Conservation (phyloP, 176 grass and related monocot species). For the Pontederia crassipes region DNA sequence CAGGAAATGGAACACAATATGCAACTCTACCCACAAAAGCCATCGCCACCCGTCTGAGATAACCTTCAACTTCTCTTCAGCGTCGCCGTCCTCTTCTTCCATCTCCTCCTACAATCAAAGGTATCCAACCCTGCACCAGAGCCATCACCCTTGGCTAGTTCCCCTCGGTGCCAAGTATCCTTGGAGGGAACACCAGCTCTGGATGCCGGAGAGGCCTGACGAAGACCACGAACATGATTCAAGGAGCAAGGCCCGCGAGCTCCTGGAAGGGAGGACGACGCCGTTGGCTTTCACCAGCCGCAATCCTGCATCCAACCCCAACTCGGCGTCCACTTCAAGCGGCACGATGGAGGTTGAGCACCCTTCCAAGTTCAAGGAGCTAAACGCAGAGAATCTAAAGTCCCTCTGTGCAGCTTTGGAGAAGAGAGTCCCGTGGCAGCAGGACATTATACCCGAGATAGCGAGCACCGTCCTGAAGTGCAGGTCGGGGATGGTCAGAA, state of each 20-base stretch:
- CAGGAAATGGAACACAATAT: slow-evolving; percentile 1
- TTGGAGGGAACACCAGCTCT: neutral
- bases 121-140: neutral
- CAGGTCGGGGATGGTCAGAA: slow-evolving; percentile 55
- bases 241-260: neutral
- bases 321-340: slow-evolving; percentile 25
- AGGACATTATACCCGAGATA: slow-evolving; percentile 35
- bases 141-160: neutral
- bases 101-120: slow-evolving; percentile 2
- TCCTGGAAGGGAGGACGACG: neutral
- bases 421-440: slow-evolving; percentile 32
- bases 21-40: neutral
- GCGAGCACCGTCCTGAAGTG: slow-evolving; percentile 60
- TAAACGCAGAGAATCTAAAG: slow-evolving; percentile 80
- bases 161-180: neutral
- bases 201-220: neutral
- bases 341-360: slow-evolving; percentile 5
- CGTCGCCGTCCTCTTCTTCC: slow-evolving; percentile 9
- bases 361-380: slow-evolving; percentile 55
- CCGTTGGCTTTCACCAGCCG: slow-evolving; percentile 5
- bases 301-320: slow-evolving; percentile 23
- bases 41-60: neutral
- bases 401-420: slow-evolving; percentile 46
- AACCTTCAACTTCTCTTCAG: neutral
- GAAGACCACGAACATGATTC: neutral